Percentiles rank a stretch among this genome's conserved stretches.
Evolutionary conservation across 345 rosid genomes (phyloP).

Genomic region (Laguncularia racemosa): DNA sequence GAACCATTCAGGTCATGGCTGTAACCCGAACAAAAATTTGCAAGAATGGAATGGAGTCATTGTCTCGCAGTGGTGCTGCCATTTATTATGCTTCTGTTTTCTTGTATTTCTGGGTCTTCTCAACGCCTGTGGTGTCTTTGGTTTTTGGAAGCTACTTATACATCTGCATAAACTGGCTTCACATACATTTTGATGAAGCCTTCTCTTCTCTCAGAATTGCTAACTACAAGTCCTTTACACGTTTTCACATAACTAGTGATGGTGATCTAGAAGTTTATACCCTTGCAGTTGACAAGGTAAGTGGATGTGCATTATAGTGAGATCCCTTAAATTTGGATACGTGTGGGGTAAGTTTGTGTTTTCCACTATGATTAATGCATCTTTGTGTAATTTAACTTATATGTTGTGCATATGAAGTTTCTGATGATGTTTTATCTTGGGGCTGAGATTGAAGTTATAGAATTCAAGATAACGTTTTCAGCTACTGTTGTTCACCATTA

Average conservation of each 20-base stretch:
- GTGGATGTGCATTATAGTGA: background rate
- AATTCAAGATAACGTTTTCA: no score
- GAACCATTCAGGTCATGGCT: conserved; percentile 71
- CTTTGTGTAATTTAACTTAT: no score
- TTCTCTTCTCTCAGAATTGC: conserved; percentile 98
- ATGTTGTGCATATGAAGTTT: no score
- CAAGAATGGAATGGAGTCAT: conserved; percentile 66
- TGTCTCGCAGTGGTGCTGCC: conserved; percentile 74
- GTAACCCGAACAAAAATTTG: conserved; percentile 86
- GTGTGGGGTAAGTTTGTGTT: background rate
- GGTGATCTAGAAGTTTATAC: conserved; percentile 92
- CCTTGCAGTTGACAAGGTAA: conserved; percentile 93
- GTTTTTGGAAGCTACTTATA: conserved; percentile 96
- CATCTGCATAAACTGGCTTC: conserved; percentile 96
- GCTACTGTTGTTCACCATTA: no score
- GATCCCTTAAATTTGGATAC: background rate
- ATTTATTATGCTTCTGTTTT: conserved; percentile 92
- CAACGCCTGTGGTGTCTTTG: conserved; percentile 90
- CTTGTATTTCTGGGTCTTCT: conserved; percentile 98
- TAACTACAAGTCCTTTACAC: conserved; percentile 90
- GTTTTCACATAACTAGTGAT: conserved; percentile 62
- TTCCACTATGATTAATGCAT: no score
- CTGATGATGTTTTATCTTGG: no score
- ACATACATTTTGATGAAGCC: conserved; percentile 95
- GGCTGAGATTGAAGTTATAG: no score